phyloP scores from a whole-genome alignment of 2,329 filamentous ascomycete species.

The Apiospora sp. region DNA sequence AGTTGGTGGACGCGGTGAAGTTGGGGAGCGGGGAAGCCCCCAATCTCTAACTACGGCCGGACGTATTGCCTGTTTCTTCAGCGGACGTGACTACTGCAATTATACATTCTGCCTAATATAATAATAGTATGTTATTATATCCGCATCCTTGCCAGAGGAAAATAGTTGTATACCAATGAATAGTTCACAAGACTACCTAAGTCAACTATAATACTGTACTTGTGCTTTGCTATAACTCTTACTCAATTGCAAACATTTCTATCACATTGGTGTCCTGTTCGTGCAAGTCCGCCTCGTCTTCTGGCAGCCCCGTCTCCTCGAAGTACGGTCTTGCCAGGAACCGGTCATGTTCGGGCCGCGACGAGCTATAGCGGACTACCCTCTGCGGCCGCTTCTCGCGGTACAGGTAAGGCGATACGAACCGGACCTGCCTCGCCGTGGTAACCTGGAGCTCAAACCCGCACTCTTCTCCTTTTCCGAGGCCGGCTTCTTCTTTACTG shows the following conservation, averaged over 20 bases:
- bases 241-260: background rate
- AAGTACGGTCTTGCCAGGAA: background rate
- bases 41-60: background rate
- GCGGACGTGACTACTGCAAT: background rate
- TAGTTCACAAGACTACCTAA: background rate
- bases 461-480: background rate
- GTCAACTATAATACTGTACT: background rate
- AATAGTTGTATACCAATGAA: background rate
- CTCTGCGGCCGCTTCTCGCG: background rate
- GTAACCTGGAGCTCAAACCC: background rate
- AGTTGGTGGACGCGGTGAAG: background rate
- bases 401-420: background rate
- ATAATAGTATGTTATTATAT: background rate
- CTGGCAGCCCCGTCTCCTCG: background rate
- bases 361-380: background rate
- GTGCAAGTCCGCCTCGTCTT: background rate
- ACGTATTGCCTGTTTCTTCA: background rate
- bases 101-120: background rate
- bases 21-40: conserved; percentile 2
- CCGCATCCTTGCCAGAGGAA: background rate
- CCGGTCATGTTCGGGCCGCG: background rate
- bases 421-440: background rate
- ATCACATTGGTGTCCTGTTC: background rate
- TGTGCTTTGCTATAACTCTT: background rate
- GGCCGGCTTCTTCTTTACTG: background rate